A percentile compares a stretch with the other conserved stretches of the same genome.
These are phyloP conservation scores for Chloromonas sp. DNA, from an alignment of 163 green algal genomes.

Conservation along the genomic window DNA sequence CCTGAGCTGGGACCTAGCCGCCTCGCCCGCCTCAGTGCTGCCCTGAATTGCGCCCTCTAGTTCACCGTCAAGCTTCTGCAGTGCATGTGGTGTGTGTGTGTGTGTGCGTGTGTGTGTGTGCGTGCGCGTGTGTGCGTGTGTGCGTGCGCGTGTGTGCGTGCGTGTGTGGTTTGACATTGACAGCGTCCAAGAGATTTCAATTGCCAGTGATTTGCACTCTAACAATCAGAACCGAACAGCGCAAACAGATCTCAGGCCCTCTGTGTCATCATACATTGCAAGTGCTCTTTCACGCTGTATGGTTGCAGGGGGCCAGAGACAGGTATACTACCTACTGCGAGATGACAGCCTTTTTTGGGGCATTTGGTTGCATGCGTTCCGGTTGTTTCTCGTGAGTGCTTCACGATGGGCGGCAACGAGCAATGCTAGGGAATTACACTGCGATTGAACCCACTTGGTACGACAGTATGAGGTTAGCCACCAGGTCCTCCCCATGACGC, in stretches of 20 bases:
- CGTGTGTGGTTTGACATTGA: neutral
- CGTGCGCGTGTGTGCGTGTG: neutral
- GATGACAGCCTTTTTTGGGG: too few species aligned
- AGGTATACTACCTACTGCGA: too few species aligned
- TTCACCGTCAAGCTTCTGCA: slow-evolving; percentile 25
- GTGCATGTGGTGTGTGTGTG: neutral
- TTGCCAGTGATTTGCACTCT: neutral
- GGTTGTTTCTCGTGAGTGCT: too few species aligned
- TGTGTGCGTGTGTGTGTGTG: neutral
- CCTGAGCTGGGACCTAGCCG: neutral
- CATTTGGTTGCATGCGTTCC: too few species aligned
- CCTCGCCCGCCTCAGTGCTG: neutral
- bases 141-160: neutral
- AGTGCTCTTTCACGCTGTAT: too few species aligned
- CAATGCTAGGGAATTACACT: too few species aligned
- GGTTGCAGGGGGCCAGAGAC: too few species aligned
- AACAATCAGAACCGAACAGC: neutral
- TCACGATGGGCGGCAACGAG: too few species aligned
- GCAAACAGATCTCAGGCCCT: too few species aligned
- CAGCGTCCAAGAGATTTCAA: too few species aligned
- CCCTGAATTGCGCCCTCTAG: slow-evolving; percentile 14
- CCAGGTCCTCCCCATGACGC: slow-evolving; percentile 9
- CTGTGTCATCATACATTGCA: too few species aligned
- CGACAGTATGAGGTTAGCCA: slow-evolving; percentile 15
- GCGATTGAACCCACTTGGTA: slow-evolving; percentile 4